These are phyloP conservation scores for Ascosphaera aggregata DNA, from an alignment of 2,329 filamentous ascomycete genomes.

Conservation along the genomic window DNA sequence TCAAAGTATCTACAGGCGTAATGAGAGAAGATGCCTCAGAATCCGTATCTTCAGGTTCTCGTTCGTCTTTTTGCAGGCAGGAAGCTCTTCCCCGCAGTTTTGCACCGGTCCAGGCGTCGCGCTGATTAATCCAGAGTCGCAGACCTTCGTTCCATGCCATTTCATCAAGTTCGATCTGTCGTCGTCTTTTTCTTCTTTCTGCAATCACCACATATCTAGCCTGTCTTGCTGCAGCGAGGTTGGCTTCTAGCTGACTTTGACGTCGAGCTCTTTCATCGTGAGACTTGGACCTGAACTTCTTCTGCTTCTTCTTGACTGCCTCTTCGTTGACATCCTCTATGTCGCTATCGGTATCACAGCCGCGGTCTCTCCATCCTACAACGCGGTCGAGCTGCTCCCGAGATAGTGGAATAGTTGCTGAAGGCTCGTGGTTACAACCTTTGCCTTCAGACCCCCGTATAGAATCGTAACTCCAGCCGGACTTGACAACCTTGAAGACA, in stretches of 20 bases:
- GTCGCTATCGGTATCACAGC: constrained; percentile 6
- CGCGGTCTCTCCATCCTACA: constrained; percentile 6
- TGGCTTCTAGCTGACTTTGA: neutral
- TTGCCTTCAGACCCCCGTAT: constrained; percentile 1
- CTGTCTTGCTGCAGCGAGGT: neutral
- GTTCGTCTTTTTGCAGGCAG: neutral
- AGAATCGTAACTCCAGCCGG: constrained; percentile 19
- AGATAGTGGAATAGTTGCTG: constrained; percentile 1
- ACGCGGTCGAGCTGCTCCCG: neutral
- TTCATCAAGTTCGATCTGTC: constrained; percentile 37
- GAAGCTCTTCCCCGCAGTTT: constrained; percentile 6
- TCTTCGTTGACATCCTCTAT: neutral
- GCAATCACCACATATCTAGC: constrained; percentile 9
- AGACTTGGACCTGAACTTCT: neutral
- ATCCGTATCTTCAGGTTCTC: constrained; percentile 5
- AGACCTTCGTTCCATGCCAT: constrained; percentile 61
- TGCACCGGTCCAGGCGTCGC: constrained; percentile 73
- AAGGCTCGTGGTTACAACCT: constrained; percentile 1
- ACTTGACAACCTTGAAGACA: constrained; percentile 17
- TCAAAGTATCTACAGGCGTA: constrained; percentile 14
- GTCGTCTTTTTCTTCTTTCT: constrained; percentile 31
- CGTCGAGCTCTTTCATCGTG: neutral
- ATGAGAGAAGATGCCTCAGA: constrained; percentile 19
- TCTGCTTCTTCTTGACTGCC: neutral
- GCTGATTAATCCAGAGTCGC: constrained; percentile 50